Base-by-base conservation (phyloP, 176 grass and related monocot species). In the Thalia dealbata region DNA sequence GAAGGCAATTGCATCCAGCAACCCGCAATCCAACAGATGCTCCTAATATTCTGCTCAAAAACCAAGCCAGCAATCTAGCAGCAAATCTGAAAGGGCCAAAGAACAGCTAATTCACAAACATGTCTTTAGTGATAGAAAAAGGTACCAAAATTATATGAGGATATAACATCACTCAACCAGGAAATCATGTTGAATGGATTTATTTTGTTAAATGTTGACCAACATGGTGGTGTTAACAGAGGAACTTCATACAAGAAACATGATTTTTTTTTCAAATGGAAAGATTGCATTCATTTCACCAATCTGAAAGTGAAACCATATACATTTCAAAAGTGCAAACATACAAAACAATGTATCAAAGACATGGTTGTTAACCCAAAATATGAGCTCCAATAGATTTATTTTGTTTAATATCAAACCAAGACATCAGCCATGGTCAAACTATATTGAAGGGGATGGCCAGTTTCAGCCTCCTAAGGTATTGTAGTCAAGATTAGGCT, bases 1-100 rank as follows among this genome's bases (percentile, higher is more conserved):
- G 82, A 71, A 93, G 82, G 72, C 95, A 99, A 81, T 99, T 99
- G 85, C 89, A 99, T 22, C 87, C 95, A 77, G 95, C 90, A 51
- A 99, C 95, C 35, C 87, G 95, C 75, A 99, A 99, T 5, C 63
- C 73, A 50, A 99, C 95, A 68, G 90, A 93, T 77, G 90, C 95
- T 78, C 35, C 71, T 66, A 99, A 68, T 52, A 91, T 77, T 44
- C 83, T 81, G 50, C 95, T 93, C 74, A 99, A 86, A 85, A 99
- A 99, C 95, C 95, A 99, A 76, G 95, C 90, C 81, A 93, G 73
- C 85, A 99, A 83, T 78, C 90, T 87, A 6, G 95, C 78, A 61
- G 95, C 90, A 75, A 99, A 93, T 67, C 95, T 97, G 87, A 68
- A 44, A 68, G 38, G n/a, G 32, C 16, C 38, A 28, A 68, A 15